Conservation (phyloP, 2,329 filamentous ascomycete genomes). For the Verticillium nubilum region DNA sequence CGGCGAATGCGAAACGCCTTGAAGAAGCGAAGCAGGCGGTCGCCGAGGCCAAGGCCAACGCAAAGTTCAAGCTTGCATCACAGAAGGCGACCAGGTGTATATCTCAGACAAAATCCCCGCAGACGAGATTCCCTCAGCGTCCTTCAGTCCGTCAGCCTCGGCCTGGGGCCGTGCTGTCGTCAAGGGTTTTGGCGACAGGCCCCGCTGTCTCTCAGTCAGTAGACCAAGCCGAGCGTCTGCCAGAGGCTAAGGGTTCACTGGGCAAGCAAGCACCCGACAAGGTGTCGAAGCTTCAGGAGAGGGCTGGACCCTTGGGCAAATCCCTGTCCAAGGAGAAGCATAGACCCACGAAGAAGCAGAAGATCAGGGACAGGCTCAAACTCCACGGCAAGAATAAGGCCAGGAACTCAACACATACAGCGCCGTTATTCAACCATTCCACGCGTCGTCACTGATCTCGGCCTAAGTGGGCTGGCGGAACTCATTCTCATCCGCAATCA, state of each 20-base stretch:
- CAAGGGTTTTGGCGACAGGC: background rate
- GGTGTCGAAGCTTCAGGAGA: too few species aligned
- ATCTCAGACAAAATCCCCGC: too few species aligned
- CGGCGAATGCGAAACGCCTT: slow-evolving; percentile 4
- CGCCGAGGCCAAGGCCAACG: slow-evolving; percentile 6
- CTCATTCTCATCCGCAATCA: background rate
- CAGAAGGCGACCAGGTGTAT: background rate
- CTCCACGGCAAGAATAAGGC: background rate
- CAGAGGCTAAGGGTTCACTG: too few species aligned
- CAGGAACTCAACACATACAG: background rate
- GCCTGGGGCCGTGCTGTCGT: background rate
- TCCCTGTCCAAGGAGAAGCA: background rate
- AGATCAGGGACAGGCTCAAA: too few species aligned
- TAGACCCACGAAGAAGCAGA: background rate
- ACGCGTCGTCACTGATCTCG: background rate
- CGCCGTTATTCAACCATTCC: background rate
- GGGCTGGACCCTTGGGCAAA: background rate
- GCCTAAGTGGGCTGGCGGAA: background rate
- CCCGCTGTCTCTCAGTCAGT: too few species aligned
- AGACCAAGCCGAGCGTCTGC: too few species aligned
- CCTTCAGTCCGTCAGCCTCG: background rate
- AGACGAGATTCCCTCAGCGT: background rate
- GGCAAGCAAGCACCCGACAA: too few species aligned
- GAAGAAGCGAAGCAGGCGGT: slow-evolving; percentile 13
- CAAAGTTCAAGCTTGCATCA: background rate